phyloP scores from a whole-genome alignment of 352 stramenopile species.

The Pythium guiyangense region DNA sequence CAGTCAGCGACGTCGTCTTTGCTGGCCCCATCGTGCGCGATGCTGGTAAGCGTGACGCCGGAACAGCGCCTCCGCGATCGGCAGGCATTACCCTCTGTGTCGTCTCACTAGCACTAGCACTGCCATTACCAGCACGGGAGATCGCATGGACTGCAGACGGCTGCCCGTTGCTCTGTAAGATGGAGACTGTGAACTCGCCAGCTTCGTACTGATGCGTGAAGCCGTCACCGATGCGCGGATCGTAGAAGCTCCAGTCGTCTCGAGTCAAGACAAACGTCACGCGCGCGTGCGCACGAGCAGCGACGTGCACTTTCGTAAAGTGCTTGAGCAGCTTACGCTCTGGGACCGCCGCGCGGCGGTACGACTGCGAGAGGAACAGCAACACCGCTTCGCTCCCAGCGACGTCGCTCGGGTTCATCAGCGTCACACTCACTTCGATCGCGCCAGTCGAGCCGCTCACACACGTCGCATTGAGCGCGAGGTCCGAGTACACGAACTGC shows the following conservation, averaged over 20 bases:
- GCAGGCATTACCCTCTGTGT: neutral
- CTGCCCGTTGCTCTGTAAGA: conserved; percentile 20
- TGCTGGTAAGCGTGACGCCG: too few relatives aligned
- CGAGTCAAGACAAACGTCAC: conserved; percentile 42
- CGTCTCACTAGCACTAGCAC: neutral
- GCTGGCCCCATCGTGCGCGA: neutral
- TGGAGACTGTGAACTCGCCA: conserved; percentile 52
- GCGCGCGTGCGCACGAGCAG: conserved; percentile 16
- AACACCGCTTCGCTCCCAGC: conserved; percentile 64
- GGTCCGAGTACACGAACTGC: conserved; percentile 47
- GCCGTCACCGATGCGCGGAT: conserved; percentile 35
- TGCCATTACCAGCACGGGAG: neutral
- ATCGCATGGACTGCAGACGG: too few relatives aligned
- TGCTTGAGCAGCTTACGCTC: conserved; percentile 76
- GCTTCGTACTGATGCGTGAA: conserved; percentile 31
- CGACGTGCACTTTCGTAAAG: conserved; percentile 60
- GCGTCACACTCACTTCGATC: conserved; percentile 43
- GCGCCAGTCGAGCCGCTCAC: conserved; percentile 17
- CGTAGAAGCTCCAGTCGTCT: conserved; percentile 54
- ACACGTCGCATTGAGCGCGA: conserved; percentile 35
- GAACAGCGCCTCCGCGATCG: neutral
- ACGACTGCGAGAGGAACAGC: conserved; percentile 61
- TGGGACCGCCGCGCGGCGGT: conserved; percentile 41
- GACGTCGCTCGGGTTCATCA: conserved; percentile 51
- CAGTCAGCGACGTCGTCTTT: conserved; percentile 8